Base-by-base conservation (phyloP, 768 basidiomycete species). In the Termitomyces sp. region DNA sequence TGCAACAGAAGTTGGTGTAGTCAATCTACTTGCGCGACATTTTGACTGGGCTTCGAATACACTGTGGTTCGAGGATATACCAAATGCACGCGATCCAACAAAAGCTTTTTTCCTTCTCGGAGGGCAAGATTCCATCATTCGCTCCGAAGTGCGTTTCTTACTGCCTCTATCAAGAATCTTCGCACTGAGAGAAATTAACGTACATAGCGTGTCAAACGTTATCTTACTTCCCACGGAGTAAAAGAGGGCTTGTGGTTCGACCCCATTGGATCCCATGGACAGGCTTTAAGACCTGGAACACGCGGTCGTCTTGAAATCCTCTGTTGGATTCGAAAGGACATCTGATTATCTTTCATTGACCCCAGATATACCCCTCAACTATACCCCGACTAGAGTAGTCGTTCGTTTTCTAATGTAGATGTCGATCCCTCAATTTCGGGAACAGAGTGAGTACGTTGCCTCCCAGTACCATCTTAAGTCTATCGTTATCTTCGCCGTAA, bases 41-140 rank as follows among this genome's bases (percentile, higher is more conserved):
- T 92, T 92, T 66, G 89, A 90, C 68, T 95, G 92, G 94, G 80
- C 85, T 42, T 84, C 90, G 12, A 97, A 97, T 69, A 87, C 91
- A 11, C 78, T 98, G 12, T 98, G 91, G 86, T 91, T 85, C 63
- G 92, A 95, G 73, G 91, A 96, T 67, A 94, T 96, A 50, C 91
- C 92, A 1, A 81, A 93, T 68, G 90, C 88, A 16, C 76, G 79
- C 16, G 86, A 94, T 71, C 81, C 87, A 1, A 65, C 76, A 38
- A 87, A 84, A 68, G 84, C 89, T 0, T 73, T 88, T 54, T 91
- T 93, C 71, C 78, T 96, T 63, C 78, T 97, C 18, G 92, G 93
- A n/a, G 92, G 89, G 2, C 81, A 85, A 63, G 95, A 97, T 66
- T 80, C 80, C 22, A 92, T 98, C 66, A 74, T 96, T 57, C 83